Evolutionary conservation across 2,329 filamentous ascomycete genomes (phyloP), one percentile per base, ranked within the genome.

Genomic region (Trichoderma semiorbis): DNA sequence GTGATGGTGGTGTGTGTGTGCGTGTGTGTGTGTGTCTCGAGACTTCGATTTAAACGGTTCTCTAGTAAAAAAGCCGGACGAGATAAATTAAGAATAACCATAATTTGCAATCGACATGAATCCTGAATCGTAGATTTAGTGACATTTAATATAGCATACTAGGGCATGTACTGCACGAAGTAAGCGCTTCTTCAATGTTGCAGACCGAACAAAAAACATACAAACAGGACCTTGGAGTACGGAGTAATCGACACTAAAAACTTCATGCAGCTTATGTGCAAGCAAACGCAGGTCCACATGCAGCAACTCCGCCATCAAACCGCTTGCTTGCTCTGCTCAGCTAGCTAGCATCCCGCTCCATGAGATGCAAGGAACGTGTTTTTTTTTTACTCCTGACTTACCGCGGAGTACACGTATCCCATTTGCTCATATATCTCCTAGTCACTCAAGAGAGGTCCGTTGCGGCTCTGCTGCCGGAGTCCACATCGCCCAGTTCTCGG

Each of bases 241-340:
- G n/a, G 7, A 43, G 16, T 47, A 50, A 50, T 50, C 57, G 57
- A 60, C 57, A 60, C 57, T 60, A 60, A 34, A 58, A 21, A 34
- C 36, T 69, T n/a, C n/a, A n/a, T n/a, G 57, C 57, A 50, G 66
- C 66, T 61, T 61, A 36, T 50, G 39, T 21, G 43, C 47, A 53
- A 53, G 47, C 47, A 34, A 57, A 58, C 64, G 64, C 64, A 67
- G 64, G 64, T 67, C 64, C 64, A 58, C 66, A 69, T 69, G 66
- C 66, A 62, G 28, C 34, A 36, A 34, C 66, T 68, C 53, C 65
- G 65, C 65, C 63, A 34, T 53, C 63, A 36, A 36, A 53, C 28
- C 39, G 36, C 36, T 18, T n/a, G 16, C 7, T 43, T 43, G 43
- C 43, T 21, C 28, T 43, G 10, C 11, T 58, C 36, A 39, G 16